These are phyloP conservation scores for Davidsoniella virescens DNA, from an alignment of 2,329 filamentous ascomycete species.

Conservation along the genomic window DNA sequence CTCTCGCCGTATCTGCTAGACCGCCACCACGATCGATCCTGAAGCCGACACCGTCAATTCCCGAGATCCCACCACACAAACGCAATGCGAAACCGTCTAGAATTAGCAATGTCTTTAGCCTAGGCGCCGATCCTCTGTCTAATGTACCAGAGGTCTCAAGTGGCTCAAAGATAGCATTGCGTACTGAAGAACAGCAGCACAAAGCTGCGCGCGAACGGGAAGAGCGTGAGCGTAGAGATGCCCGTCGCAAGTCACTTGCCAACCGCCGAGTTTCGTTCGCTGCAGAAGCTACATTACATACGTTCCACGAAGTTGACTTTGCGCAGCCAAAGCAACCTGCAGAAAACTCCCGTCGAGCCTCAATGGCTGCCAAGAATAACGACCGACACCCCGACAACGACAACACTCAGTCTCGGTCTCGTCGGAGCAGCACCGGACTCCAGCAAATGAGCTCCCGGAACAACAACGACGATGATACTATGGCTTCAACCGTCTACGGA, in stretches of 20 bases:
- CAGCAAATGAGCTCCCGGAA: conserved; percentile 43
- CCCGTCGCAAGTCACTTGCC: conserved; percentile 78
- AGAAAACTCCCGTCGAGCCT: conserved; percentile 52
- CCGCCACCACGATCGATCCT: conserved; percentile 53
- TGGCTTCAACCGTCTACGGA: conserved; percentile 68
- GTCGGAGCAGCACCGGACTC: conserved; percentile 44
- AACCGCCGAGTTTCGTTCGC: conserved; percentile 93
- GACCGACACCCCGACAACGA: not conserved
- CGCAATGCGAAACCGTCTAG: conserved; percentile 3
- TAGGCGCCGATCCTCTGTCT: conserved; percentile 10
- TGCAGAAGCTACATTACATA: conserved; percentile 90
- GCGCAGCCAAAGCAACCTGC: conserved; percentile 68
- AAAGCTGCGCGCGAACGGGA: conserved; percentile 53
- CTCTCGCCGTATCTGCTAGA: conserved; percentile 34
- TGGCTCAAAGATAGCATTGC: conserved; percentile 40
- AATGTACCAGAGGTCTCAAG: conserved; percentile 16
- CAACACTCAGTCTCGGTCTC: conserved; percentile 19
- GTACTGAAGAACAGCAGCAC: conserved; percentile 55
- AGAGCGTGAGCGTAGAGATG: conserved; percentile 64
- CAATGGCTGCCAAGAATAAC: not conserved
- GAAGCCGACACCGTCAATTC: conserved; percentile 59
- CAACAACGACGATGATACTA: conserved; percentile 46
- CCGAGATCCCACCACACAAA: conserved; percentile 40
- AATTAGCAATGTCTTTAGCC: conserved; percentile 5
- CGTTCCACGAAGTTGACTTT: conserved; percentile 87